Evolutionary conservation across 805 yeast genomes (phyloP).

Genomic region (Yamadazyma olivae): DNA sequence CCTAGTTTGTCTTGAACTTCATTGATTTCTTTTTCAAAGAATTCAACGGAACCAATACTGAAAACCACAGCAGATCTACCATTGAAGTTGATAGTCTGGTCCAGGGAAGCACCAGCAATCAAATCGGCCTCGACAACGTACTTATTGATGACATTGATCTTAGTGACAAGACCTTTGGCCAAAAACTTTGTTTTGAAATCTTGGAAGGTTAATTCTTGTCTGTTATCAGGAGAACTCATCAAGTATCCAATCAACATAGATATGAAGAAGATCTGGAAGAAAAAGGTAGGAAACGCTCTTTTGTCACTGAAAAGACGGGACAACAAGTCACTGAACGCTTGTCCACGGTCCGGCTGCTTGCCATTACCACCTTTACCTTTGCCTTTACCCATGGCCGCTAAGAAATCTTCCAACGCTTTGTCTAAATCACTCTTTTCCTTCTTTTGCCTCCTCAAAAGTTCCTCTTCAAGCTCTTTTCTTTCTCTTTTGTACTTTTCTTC

Average conservation of each 20-base stretch:
- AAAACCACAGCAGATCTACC: constrained; percentile 56
- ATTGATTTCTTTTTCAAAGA: constrained; percentile 80
- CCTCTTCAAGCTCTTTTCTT: constrained; percentile 33
- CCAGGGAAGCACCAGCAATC: constrained; percentile 41
- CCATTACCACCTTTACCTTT: not conserved
- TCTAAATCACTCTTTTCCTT: constrained; percentile 23
- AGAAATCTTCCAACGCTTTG: constrained; percentile 23
- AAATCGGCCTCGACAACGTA: constrained; percentile 69
- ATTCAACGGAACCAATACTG: constrained; percentile 84
- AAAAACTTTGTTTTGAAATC: constrained; percentile 80
- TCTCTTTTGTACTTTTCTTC: constrained; percentile 18
- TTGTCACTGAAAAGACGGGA: constrained; percentile 7
- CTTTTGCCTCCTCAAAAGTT: constrained; percentile 27
- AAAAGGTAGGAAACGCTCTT: not conserved
- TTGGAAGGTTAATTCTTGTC: constrained; percentile 56
- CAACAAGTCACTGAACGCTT: constrained; percentile 1
- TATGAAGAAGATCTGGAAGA: not conserved
- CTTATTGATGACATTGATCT: constrained; percentile 69
- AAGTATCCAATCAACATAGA: not conserved
- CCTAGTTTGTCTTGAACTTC: constrained; percentile 66
- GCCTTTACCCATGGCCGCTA: not conserved
- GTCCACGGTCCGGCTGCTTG: constrained; percentile 3
- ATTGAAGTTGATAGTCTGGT: constrained; percentile 32
- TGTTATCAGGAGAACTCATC: constrained; percentile 1
- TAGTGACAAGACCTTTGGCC: constrained; percentile 74